Conservation (phyloP, 2,329 filamentous ascomycete species). For the Fusarium buxicola region DNA sequence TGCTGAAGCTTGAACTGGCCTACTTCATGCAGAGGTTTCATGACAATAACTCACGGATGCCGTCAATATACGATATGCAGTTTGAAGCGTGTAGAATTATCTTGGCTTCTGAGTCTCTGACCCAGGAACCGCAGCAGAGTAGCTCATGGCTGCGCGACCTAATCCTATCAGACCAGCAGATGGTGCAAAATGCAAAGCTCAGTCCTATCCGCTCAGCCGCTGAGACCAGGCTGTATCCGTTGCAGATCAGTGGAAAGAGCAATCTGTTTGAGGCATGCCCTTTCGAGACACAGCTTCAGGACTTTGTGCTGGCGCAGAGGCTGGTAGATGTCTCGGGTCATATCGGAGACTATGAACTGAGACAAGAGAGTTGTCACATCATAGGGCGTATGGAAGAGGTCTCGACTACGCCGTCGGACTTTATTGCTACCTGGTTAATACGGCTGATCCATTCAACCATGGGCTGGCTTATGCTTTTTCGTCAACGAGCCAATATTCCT, state of each 20-base stretch:
- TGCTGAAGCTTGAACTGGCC: constrained; percentile 31
- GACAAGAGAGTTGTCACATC: constrained; percentile 31
- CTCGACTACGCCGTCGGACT: constrained; percentile 32
- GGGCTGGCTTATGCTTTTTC: constrained; percentile 28
- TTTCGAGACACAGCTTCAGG: constrained; percentile 38
- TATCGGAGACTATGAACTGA: constrained; percentile 16
- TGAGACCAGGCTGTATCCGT: constrained; percentile 36
- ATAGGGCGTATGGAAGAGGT: constrained; percentile 27
- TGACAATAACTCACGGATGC: constrained; percentile 16
- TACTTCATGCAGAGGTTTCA: constrained; percentile 34
- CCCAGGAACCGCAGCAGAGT: constrained; percentile 5
- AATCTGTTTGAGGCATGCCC: constrained; percentile 43
- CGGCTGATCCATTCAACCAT: constrained; percentile 25
- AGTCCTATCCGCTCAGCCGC: constrained; percentile 36
- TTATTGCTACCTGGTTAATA: constrained; percentile 39
- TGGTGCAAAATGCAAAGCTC: constrained; percentile 37
- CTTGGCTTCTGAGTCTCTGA: constrained; percentile 20
- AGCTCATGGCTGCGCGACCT: constrained; percentile 34
- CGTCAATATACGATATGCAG: constrained; percentile 21
- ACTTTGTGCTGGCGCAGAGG: constrained; percentile 17
- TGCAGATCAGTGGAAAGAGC: constrained; percentile 42
- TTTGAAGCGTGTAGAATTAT: constrained; percentile 30
- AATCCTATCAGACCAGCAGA: constrained; percentile 15
- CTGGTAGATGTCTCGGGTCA: not conserved
- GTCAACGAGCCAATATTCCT: constrained; percentile 7